Conservation (phyloP, 805 yeast species). For the Metschnikowia shivogae region DNA sequence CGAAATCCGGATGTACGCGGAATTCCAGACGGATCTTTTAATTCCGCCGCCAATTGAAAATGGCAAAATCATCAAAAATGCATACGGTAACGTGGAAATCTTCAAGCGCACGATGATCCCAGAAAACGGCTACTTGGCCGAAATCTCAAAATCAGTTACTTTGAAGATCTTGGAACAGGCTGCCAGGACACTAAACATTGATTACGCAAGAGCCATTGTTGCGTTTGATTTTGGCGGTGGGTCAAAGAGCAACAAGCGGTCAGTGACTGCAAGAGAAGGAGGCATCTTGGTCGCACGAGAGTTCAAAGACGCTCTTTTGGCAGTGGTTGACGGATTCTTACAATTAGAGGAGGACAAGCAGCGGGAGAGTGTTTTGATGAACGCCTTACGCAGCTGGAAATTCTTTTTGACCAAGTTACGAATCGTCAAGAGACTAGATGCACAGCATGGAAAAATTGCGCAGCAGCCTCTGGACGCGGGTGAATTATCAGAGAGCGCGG, state of each 20-base stretch:
- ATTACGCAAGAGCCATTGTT: slow-evolving; percentile 82
- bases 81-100: slow-evolving; percentile 79
- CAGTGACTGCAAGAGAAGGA: slow-evolving; percentile 59
- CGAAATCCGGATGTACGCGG: slow-evolving; percentile 60
- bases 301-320: slow-evolving; percentile 54
- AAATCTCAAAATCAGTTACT: slow-evolving; percentile 20
- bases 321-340: slow-evolving; percentile 45
- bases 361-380: slow-evolving; percentile 40
- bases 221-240: slow-evolving; percentile 66
- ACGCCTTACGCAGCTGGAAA: slow-evolving; percentile 53
- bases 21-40: slow-evolving; percentile 70
- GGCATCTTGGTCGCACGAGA: slow-evolving; percentile 74
- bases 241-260: slow-evolving; percentile 28
- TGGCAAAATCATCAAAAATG: slow-evolving; percentile 71
- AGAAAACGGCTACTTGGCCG: slow-evolving; percentile 61
- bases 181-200: slow-evolving; percentile 64
- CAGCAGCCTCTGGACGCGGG: slow-evolving; percentile 6
- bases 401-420: slow-evolving; percentile 47
- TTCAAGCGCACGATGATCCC: slow-evolving; percentile 83
- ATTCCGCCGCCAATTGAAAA: slow-evolving; percentile 61
- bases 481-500: neutral
- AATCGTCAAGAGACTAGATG: slow-evolving; percentile 44
- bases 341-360: slow-evolving; percentile 48
- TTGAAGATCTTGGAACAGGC: slow-evolving; percentile 60
- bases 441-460: slow-evolving; percentile 44